These are phyloP conservation scores for Cucumis sativus DNA, from an alignment of 306 rosid genomes.

Conservation along the genomic window Cucumber_9930_V3 NC_026656.2:2340501-2341000, in stretches of 20 bases:
- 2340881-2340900: not conserved
- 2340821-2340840: not conserved
- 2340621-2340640: not conserved
- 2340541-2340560: slow-evolving; percentile 21
- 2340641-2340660: not conserved
- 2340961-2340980: not conserved
- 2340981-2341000: not conserved
- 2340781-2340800: not conserved
- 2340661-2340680: slow-evolving; percentile 1
- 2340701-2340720: slow-evolving; percentile 1
- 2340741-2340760: not conserved
- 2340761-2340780: not conserved
- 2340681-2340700: not conserved
- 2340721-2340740: not conserved
- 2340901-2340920: not conserved
- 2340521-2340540: slow-evolving; percentile 17
- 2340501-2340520: slow-evolving; percentile 17
- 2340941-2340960: not conserved
- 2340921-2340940: not conserved
- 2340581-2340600: not conserved
- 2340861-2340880: not conserved
- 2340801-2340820: not conserved
- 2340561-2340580: not conserved
- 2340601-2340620: not conserved
- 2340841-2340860: not conserved